Evolutionary conservation across 257 asterid genomes (phyloP).

Genomic region (Capsicum baccatum): DNA sequence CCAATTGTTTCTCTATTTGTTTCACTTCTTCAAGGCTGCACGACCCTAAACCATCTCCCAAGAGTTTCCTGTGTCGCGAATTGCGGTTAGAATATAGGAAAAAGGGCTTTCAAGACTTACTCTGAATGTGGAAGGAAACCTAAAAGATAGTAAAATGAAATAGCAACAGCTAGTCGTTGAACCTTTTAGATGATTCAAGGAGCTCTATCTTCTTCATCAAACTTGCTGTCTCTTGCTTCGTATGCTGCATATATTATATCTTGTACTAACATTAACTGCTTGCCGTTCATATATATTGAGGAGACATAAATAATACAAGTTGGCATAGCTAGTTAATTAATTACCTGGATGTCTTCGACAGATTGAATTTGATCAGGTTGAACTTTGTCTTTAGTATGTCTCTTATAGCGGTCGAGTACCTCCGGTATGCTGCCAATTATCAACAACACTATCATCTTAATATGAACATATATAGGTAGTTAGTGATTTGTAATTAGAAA

Average conservation of each 20-base stretch:
- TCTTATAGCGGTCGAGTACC: constrained; percentile 70
- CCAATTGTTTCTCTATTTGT: constrained; percentile 78
- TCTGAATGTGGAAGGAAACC: neutral
- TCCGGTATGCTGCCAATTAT: constrained; percentile 62
- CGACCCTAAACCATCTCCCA: constrained; percentile 78
- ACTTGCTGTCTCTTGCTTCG: constrained; percentile 69
- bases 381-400: constrained; percentile 55
- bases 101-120: neutral
- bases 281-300: no score
- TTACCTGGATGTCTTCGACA: constrained; percentile 60
- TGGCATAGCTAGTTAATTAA: neutral
- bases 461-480: neutral
- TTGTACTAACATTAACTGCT: no score
- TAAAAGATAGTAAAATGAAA: constrained; percentile 13
- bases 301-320: no score
- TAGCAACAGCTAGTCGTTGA: neutral
- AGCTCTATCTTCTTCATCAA: constrained; percentile 80
- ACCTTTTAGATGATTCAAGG: constrained; percentile 87
- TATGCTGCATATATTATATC: constrained; percentile 41
- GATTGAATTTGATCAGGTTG: constrained; percentile 54
- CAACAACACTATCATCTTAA: neutral
- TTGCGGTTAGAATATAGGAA: neutral
- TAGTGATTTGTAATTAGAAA: no score
- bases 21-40: constrained; percentile 77
- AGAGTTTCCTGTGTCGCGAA: constrained; percentile 61